phyloP scores from a whole-genome alignment of 1,284 basidiomycete species.

The Ganoderma boninense region DNA sequence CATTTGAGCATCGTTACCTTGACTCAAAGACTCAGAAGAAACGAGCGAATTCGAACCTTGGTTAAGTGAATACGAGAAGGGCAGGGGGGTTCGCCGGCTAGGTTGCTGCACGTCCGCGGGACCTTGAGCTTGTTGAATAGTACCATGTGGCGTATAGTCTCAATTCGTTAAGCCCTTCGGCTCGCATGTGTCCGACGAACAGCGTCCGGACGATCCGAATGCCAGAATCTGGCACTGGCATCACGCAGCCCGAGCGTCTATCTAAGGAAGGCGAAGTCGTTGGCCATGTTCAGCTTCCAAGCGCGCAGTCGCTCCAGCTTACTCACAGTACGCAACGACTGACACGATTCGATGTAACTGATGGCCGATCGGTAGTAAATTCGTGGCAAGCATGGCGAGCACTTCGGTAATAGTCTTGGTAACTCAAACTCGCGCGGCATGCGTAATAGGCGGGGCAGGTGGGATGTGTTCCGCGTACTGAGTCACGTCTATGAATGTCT shows the following conservation, averaged over 20 bases:
- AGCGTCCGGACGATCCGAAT: not conserved
- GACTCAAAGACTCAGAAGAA: not conserved
- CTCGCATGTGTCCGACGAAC: not conserved
- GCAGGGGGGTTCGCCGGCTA: not conserved
- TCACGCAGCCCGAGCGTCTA: not conserved
- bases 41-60: not conserved
- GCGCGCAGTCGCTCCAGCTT: not conserved
- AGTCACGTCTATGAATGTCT: not conserved
- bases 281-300: not conserved
- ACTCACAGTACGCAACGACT: not conserved
- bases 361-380: not conserved
- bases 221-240: not conserved
- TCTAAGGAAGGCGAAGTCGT: not conserved
- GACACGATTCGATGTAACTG: not conserved
- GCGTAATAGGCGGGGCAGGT: not conserved
- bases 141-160: not conserved
- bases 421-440: not conserved
- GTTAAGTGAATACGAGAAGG: not conserved
- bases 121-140: not conserved
- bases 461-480: not conserved
- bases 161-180: not conserved
- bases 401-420: not conserved
- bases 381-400: not conserved
- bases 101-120: not conserved
- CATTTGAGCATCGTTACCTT: not conserved